Evolutionary conservation across 169 alveolate genomes (phyloP).

Genomic region (Babesia sp.): DNA sequence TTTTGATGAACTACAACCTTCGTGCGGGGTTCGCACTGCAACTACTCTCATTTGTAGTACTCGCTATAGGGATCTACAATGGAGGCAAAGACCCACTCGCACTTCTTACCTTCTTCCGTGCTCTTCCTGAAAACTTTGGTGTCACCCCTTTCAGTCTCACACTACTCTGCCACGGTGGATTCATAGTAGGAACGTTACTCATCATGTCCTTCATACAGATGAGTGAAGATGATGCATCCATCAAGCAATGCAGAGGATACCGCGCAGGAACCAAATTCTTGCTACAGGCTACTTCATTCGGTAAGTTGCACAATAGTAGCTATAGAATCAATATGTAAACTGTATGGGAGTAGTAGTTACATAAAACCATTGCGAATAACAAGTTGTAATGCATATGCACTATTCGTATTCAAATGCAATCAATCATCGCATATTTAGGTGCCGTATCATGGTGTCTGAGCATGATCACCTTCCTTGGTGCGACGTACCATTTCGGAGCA

Average conservation of each 20-base stretch:
- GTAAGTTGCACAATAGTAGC: constrained; percentile 9
- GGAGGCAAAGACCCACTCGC: constrained; percentile 83
- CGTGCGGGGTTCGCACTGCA: constrained; percentile 84
- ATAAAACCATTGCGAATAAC: not conserved
- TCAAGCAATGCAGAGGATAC: constrained; percentile 86
- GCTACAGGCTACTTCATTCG: constrained; percentile 86
- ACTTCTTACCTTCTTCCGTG: constrained; percentile 80
- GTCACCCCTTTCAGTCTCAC: constrained; percentile 81
- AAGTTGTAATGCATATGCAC: not conserved
- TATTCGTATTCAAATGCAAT: not conserved
- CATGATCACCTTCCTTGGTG: constrained; percentile 79
- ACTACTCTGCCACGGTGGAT: constrained; percentile 80
- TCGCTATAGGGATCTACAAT: constrained; percentile 71
- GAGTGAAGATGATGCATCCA: constrained; percentile 87
- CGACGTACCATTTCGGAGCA: constrained; percentile 84
- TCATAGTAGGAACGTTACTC: constrained; percentile 78
- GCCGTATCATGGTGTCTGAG: constrained; percentile 83
- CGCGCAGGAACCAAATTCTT: constrained; percentile 85
- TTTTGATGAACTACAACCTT: constrained; percentile 83
- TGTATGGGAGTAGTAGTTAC: not conserved
- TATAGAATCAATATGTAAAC: not conserved
- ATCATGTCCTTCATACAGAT: constrained; percentile 82
- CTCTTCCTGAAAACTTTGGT: constrained; percentile 82
- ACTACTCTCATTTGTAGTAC: constrained; percentile 67
- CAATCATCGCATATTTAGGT: constrained; percentile 30